phyloP scores from a whole-genome alignment of 2,329 filamentous ascomycete genomes.

The Escovopsis weberi region DNA sequence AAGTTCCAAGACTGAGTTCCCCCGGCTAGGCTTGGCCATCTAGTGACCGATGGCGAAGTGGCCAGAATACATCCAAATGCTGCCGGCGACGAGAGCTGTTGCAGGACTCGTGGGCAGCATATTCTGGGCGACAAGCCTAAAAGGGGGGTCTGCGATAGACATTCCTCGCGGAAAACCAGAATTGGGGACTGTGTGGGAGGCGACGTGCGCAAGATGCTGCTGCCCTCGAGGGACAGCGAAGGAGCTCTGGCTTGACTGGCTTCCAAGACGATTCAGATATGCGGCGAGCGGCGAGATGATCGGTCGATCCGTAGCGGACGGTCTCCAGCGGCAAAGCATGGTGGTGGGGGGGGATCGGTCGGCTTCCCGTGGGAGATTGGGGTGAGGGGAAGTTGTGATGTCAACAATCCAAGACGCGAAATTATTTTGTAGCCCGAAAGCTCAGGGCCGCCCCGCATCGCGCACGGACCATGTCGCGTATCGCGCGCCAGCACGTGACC shows the following conservation, averaged over 20 bases:
- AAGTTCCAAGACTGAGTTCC: conserved; percentile 71
- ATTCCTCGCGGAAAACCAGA: conserved; percentile 56
- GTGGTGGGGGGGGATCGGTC: conserved; percentile 1
- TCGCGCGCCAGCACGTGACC: conserved; percentile 7
- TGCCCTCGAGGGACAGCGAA: conserved; percentile 20
- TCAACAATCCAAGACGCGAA: conserved; percentile 3
- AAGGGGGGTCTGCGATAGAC: conserved; percentile 33
- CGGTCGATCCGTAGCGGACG: background rate
- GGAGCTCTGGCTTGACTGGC: conserved; percentile 25
- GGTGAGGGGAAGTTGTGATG: background rate
- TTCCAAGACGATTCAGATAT: conserved; percentile 1
- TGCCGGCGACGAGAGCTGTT: conserved; percentile 34
- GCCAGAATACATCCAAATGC: conserved; percentile 29
- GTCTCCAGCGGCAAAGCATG: conserved; percentile 2
- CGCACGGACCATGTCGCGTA: conserved; percentile 1
- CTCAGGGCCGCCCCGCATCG: background rate
- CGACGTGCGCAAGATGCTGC: conserved; percentile 39
- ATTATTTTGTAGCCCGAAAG: background rate
- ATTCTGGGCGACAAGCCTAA: conserved; percentile 25
- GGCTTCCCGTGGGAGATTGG: conserved; percentile 2
- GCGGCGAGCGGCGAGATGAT: background rate
- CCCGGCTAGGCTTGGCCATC: conserved; percentile 30
- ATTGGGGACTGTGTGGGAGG: conserved; percentile 71
- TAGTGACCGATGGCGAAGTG: conserved; percentile 19
- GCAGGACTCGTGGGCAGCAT: conserved; percentile 48